Percentiles rank a stretch among this genome's conserved stretches.
These are phyloP conservation scores for Articulospora tetracladia DNA, from an alignment of 495 filamentous ascomycete genomes.

Conservation along the genomic window DNA sequence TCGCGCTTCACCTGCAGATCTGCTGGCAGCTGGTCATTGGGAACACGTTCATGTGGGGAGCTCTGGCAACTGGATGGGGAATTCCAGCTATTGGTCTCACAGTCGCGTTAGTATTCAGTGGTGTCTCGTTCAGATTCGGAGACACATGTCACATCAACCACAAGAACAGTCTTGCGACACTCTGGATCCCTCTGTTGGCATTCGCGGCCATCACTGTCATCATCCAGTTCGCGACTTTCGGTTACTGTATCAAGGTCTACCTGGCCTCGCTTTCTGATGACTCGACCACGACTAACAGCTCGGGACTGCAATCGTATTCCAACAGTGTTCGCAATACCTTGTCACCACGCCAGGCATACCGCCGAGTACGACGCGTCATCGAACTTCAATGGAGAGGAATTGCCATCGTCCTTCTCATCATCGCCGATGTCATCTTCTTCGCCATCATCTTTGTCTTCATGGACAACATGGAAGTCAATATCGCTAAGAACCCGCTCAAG, in stretches of 20 bases:
- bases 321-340: slow-evolving; percentile 71
- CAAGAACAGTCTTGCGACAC: slow-evolving; percentile 49
- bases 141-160: slow-evolving; percentile 56
- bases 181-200: slow-evolving; percentile 85
- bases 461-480: slow-evolving; percentile 61
- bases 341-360: slow-evolving; percentile 83
- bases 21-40: slow-evolving; percentile 95
- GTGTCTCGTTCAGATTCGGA: slow-evolving; percentile 92
- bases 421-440: slow-evolving; percentile 88
- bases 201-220: slow-evolving; percentile 75
- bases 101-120: slow-evolving; percentile 76
- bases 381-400: slow-evolving; percentile 93
- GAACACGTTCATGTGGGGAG: slow-evolving; percentile 82
- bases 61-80: slow-evolving; percentile 78
- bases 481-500: slow-evolving; percentile 46
- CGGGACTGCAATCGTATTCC: slow-evolving; percentile 72
- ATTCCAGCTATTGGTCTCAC: slow-evolving; percentile 70
- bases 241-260: slow-evolving; percentile 93
- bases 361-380: slow-evolving; percentile 79
- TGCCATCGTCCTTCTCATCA: slow-evolving; percentile 78
- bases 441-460: slow-evolving; percentile 84
- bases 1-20: slow-evolving; percentile 94
- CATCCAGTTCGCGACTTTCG: slow-evolving; percentile 80
- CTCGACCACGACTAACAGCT: slow-evolving; percentile 62
- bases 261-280: slow-evolving; percentile 77